Evolutionary conservation across 2,329 filamentous ascomycete species (phyloP).

Genomic region (Paracoccidioides brasiliensis): DNA sequence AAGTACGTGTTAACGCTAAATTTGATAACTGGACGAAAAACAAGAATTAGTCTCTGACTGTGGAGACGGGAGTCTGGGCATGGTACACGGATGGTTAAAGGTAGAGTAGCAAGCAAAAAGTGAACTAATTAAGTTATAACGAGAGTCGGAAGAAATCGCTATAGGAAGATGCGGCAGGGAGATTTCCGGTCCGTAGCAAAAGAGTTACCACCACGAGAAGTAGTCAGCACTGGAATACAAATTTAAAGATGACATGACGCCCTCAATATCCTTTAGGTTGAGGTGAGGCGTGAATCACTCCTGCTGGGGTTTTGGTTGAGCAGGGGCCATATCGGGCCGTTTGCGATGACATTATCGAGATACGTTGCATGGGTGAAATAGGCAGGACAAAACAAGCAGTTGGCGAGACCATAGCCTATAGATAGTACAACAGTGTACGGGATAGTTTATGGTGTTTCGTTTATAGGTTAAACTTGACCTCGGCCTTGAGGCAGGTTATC

Average conservation of each 20-base stretch:
- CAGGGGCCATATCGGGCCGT: background rate
- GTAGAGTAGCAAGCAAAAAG: too few species aligned
- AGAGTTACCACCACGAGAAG: background rate
- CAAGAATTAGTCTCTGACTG: too few species aligned
- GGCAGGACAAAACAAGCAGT: background rate
- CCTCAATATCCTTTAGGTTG: background rate
- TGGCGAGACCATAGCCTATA: background rate
- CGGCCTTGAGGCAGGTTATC: slow-evolving; percentile 75
- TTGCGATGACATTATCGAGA: background rate
- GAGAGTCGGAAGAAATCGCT: background rate
- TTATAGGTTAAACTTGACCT: slow-evolving; percentile 7
- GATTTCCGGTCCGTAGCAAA: background rate
- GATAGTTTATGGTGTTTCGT: background rate
- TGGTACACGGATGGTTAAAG: too few species aligned
- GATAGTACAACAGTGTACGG: background rate
- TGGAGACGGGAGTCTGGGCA: too few species aligned
- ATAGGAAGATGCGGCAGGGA: background rate
- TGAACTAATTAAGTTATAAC: background rate
- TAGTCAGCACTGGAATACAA: background rate
- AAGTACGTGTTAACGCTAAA: too few species aligned
- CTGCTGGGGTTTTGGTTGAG: background rate
- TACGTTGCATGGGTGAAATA: background rate
- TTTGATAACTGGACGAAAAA: too few species aligned
- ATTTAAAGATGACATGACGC: background rate
- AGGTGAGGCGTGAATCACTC: background rate